Percentiles rank a stretch among this genome's conserved stretches.
Evolutionary conservation across 305 asterid genomes (phyloP).

Genomic region (Rubia tinctorum): DNA sequence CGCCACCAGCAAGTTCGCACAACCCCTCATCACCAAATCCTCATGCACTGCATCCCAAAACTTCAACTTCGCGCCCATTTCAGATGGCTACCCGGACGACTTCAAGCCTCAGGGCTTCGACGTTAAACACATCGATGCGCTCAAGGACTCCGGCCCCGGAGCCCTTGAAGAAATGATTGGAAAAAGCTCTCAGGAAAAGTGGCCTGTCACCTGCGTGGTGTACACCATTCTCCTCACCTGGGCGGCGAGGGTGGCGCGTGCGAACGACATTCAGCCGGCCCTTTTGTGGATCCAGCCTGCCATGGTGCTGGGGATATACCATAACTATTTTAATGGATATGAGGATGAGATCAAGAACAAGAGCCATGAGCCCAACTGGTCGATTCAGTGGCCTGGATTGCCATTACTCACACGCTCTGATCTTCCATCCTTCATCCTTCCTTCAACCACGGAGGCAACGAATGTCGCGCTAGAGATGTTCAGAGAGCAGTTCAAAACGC

Average conservation of each 20-base stretch:
- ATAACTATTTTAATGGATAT: slow-evolving; percentile 51
- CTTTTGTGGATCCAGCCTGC: slow-evolving; percentile 64
- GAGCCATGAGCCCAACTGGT: slow-evolving; percentile 17
- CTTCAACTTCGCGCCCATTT: slow-evolving; percentile 26
- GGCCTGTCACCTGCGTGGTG: slow-evolving; percentile 32
- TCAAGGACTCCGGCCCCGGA: slow-evolving; percentile 28
- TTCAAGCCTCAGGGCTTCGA: slow-evolving; percentile 23
- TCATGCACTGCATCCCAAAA: not conserved
- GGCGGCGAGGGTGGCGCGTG: slow-evolving; percentile 43
- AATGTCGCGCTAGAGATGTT: slow-evolving; percentile 18
- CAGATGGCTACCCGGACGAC: slow-evolving; percentile 32
- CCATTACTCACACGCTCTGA: not conserved
- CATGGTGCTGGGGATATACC: slow-evolving; percentile 37
- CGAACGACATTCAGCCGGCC: slow-evolving; percentile 30
- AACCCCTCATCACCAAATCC: slow-evolving; percentile 6
- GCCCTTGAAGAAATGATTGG: slow-evolving; percentile 17
- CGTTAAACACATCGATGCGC: slow-evolving; percentile 18
- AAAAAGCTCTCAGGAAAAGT: slow-evolving; percentile 2
- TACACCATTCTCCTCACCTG: slow-evolving; percentile 42
- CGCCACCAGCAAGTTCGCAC: slow-evolving; percentile 13
- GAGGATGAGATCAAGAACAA: slow-evolving; percentile 26
- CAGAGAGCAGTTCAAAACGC: slow-evolving; percentile 14
- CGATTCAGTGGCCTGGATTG: slow-evolving; percentile 4
- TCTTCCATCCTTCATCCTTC: slow-evolving; percentile 11
- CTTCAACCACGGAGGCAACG: slow-evolving; percentile 16